Evolutionary conservation across 225 moss, liverwort and hornwort genomes (phyloP).

Genomic region (Polytrichum formosum): DNA sequence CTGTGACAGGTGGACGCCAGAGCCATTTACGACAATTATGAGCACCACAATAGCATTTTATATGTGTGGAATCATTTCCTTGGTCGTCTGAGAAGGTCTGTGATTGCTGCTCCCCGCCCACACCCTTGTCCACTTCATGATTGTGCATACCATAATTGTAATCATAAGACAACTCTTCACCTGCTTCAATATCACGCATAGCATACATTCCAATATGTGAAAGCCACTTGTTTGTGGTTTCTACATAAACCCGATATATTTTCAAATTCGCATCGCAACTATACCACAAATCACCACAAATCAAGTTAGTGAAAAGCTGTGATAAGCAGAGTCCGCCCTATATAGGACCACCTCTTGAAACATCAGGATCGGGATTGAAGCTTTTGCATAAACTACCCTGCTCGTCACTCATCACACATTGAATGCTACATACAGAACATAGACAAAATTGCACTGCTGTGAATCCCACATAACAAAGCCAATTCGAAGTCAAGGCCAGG

Average conservation of each 20-base stretch:
- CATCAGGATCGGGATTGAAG: no score
- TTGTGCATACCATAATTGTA: conserved; percentile 77
- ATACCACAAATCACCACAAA: conserved; percentile 15
- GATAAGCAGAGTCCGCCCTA: background rate
- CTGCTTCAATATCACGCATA: conserved; percentile 82
- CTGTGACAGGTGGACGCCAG: conserved; percentile 59
- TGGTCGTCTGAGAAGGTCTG: conserved; percentile 33
- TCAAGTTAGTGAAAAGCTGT: no score
- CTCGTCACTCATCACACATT: no score
- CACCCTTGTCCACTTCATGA: conserved; percentile 29
- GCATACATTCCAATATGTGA: conserved; percentile 94
- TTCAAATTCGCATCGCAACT: conserved; percentile 97
- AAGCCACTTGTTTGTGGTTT: conserved; percentile 66
- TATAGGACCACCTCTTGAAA: no score
- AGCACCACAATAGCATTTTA: conserved; percentile 80
- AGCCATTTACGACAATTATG: conserved; percentile 78
- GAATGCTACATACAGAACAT: no score
- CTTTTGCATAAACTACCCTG: no score
- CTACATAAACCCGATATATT: conserved; percentile 83
- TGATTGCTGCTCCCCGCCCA: conserved; percentile 7
- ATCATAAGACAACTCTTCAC: conserved; percentile 90
- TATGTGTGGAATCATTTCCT: conserved; percentile 62
- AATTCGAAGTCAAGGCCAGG: background rate
- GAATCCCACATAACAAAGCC: background rate
- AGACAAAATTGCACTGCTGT: no score